Evolutionary conservation across 257 asterid species (phyloP), one percentile per base, ranked within the genome.

Genomic region (Solanum etuberosum): DNA sequence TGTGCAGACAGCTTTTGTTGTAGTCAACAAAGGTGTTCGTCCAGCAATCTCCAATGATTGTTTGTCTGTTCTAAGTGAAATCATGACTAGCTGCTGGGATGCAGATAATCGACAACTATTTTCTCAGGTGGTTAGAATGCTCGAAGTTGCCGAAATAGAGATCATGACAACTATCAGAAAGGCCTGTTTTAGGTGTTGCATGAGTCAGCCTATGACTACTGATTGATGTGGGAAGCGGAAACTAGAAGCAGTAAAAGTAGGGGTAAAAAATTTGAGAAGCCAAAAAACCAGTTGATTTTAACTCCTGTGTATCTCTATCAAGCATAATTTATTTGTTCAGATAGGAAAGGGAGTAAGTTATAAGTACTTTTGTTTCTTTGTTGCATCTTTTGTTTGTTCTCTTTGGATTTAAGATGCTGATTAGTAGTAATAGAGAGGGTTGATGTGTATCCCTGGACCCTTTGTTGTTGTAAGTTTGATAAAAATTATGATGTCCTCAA

Each of bases 161-260:
- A 93, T 97, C 80, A 90, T 95, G 98, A 95, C 98, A 1, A 94
- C 93, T 10, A n/a, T 95, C 83, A 91, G 99, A 81, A 97, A 94
- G 89, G 99, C 99, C 51, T 98, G 97, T 87, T 97, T 95, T 93
- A 93, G 98, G 94, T 97, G 99, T 95, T 97, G 98, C 93, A 92
- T 94, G 40, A 94, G 94, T 46, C 95, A 91, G 35, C 98, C 99
- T 1, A 97, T 94, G 97, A 95, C 97, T 72, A 89, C 88, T 18
- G 97, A 97, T 89, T 97, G 92, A 92, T 77, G 89, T 86, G 27
- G 73, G 59, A 63, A 74, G 87, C 31, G 23, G 73, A 63, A 84
- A 29, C 88, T 86, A 85, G 89, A 87, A 88, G 71, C 86, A 86
- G 89, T 83, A 84, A 72, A 65, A 88, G 85, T 85, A 88, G 85